A percentile compares a stretch with the other conserved stretches of the same genome.
These are phyloP conservation scores for Trametes cingulata DNA, from an alignment of 768 basidiomycete genomes.

Conservation along the genomic window DNA sequence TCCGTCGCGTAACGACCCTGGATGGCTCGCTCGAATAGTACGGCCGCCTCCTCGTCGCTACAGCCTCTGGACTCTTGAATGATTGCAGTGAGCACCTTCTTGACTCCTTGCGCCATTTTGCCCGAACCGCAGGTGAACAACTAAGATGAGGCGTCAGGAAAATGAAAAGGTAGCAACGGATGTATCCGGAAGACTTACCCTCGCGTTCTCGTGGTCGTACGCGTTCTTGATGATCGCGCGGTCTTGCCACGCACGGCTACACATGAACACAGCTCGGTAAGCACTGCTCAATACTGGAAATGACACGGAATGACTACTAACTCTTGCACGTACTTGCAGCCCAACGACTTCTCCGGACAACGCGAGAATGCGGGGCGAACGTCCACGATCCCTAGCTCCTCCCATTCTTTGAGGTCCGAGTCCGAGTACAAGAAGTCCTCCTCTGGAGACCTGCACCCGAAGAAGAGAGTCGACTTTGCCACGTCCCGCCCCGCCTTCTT, in stretches of 20 bases:
- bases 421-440: slow-evolving; percentile 46
- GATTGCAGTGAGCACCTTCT: slow-evolving; percentile 38
- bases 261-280: neutral
- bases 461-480: slow-evolving; percentile 45
- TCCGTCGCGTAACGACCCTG: slow-evolving; percentile 47
- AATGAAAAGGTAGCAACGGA: neutral
- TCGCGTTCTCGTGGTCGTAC: slow-evolving; percentile 35
- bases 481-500: slow-evolving; percentile 44
- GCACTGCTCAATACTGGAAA: neutral
- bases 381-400: slow-evolving; percentile 42
- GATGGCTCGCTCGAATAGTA: slow-evolving; percentile 36
- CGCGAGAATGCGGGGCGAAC: slow-evolving; percentile 45
- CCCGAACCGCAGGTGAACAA: slow-evolving; percentile 48
- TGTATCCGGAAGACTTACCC: slow-evolving; percentile 34
- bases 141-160: slow-evolving; percentile 23
- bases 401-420: slow-evolving; percentile 45
- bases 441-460: slow-evolving; percentile 45
- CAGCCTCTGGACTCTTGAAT: slow-evolving; percentile 31
- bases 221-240: slow-evolving; percentile 36
- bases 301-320: slow-evolving; percentile 18
- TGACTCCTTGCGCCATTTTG: slow-evolving; percentile 42
- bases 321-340: slow-evolving; percentile 36
- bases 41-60: slow-evolving; percentile 33
- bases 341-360: slow-evolving; percentile 21
- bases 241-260: slow-evolving; percentile 46